Percentiles rank a stretch among this genome's conserved stretches.
Evolutionary conservation across 176 grass and related monocot genomes (phyloP).

Genomic region (Aegilops sharonensis): DNA sequence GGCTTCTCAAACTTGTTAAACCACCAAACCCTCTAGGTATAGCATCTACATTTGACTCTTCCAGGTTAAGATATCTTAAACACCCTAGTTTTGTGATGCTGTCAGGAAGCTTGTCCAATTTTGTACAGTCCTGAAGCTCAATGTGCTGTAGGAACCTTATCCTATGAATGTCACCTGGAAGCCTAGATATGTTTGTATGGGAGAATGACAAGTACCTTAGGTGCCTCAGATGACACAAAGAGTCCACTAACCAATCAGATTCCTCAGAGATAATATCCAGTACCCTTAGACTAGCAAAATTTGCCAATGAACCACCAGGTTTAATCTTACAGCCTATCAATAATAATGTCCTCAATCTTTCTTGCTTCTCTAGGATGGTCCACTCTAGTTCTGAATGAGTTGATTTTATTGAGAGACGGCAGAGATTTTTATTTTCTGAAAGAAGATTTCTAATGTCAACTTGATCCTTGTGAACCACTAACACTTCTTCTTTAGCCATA

Average conservation of each 20-base stretch:
- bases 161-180: neutral
- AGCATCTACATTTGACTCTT: no score
- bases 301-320: neutral
- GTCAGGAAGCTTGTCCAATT: neutral
- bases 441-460: neutral
- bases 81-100: neutral
- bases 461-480: neutral
- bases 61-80: neutral
- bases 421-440: neutral
- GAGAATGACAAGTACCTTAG: neutral
- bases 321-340: neutral
- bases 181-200: neutral
- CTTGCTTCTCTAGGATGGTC: neutral
- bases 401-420: neutral
- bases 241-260: neutral
- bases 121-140: neutral
- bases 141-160: constrained; percentile 25
- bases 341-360: neutral
- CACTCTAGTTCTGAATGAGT: neutral
- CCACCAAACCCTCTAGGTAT: no score
- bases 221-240: neutral
- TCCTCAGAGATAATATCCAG: neutral
- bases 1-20: no score
- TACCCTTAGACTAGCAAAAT: neutral
- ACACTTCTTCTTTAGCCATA: neutral